phyloP scores from a whole-genome alignment of 1,139 yeast species.

The Trichomonascaceae sp. region DNA sequence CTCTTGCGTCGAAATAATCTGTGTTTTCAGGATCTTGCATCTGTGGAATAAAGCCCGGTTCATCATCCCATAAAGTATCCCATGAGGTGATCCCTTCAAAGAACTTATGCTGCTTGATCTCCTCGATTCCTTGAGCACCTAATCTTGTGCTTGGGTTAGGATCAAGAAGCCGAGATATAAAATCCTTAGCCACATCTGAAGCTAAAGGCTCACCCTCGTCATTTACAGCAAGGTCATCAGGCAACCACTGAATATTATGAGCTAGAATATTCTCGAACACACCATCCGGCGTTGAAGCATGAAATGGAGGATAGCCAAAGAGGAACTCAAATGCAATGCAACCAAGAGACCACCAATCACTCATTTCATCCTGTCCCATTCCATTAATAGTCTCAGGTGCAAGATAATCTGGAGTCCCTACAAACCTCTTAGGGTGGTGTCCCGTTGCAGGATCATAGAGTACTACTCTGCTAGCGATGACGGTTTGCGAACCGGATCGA shows the following conservation, averaged over 20 bases:
- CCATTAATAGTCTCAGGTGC: constrained; percentile 96
- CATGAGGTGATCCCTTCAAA: constrained; percentile 62
- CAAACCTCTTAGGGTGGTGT: constrained; percentile 48
- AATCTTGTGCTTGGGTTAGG: constrained; percentile 61
- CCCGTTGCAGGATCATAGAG: constrained; percentile 23
- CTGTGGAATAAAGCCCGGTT: constrained; percentile 79
- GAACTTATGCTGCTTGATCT: constrained; percentile 71
- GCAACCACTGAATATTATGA: constrained; percentile 83
- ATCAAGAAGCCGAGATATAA: constrained; percentile 56
- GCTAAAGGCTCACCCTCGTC: constrained; percentile 36
- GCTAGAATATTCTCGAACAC: constrained; percentile 77
- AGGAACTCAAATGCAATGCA: constrained; percentile 89
- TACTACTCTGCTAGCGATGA: constrained; percentile 19
- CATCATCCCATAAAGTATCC: constrained; percentile 65
- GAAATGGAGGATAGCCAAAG: constrained; percentile 94
- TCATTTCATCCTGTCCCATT: constrained; percentile 71
- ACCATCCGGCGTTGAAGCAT: constrained; percentile 68
- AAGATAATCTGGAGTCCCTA: constrained; percentile 96
- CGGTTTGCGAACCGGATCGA: not conserved
- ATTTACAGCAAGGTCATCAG: constrained; percentile 46
- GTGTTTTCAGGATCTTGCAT: constrained; percentile 81
- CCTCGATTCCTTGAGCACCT: constrained; percentile 72
- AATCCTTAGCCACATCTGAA: constrained; percentile 64
- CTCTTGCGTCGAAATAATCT: constrained; percentile 86
- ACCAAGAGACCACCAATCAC: constrained; percentile 99